These are phyloP conservation scores for Deakozyma indianensis DNA, from an alignment of 805 yeast genomes.

Conservation along the genomic window DNA sequence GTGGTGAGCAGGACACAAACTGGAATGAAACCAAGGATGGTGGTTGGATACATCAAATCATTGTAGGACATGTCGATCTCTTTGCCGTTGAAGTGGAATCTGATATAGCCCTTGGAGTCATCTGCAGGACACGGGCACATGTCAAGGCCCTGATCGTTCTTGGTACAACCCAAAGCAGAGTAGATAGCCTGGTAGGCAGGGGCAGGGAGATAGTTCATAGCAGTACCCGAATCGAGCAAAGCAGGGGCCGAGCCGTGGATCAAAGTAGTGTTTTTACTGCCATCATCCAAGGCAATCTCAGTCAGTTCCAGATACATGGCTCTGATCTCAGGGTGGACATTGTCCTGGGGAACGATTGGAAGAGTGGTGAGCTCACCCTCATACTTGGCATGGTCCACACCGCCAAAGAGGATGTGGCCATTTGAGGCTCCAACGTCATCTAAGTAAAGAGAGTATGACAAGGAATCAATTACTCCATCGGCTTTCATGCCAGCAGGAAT, in stretches of 20 bases:
- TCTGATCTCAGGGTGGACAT: not conserved
- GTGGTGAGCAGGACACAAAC: not conserved
- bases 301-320: not conserved
- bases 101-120: conserved; percentile 1
- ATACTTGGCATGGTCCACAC: conserved; percentile 27
- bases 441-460: conserved; percentile 32
- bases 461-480: conserved; percentile 26
- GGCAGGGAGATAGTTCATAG: conserved; percentile 13
- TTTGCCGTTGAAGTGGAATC: conserved; percentile 7
- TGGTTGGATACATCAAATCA: conserved; percentile 1
- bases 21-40: conserved; percentile 2
- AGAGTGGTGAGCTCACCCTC: conserved; percentile 22
- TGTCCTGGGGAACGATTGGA: conserved; percentile 12
- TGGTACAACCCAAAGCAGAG: not conserved
- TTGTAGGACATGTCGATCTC: conserved; percentile 5
- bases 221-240: conserved; percentile 10
- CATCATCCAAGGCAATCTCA: not conserved
- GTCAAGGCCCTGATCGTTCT: not conserved
- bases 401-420: conserved; percentile 29
- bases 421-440: conserved; percentile 15
- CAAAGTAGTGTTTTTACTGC: not conserved
- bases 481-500: conserved; percentile 19
- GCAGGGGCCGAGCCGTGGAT: not conserved
- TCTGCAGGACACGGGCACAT: conserved; percentile 1
- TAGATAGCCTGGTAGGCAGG: not conserved